Conservation (phyloP, 1,139 yeast species). For the Kurtzmaniella quercitrusa region DNA sequence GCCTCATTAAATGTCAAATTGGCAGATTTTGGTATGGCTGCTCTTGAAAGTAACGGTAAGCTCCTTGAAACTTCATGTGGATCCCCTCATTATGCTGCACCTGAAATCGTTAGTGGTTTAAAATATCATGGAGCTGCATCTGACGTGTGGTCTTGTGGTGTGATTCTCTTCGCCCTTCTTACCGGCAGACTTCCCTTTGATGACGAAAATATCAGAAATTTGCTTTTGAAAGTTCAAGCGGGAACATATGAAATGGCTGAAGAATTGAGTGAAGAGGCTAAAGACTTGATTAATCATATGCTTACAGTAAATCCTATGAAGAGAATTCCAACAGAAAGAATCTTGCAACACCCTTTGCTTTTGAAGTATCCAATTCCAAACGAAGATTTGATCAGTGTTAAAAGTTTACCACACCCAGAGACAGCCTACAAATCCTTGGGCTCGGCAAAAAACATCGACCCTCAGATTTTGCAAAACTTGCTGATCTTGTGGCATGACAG, state of each 20-base stretch:
- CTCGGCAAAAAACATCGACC: slow-evolving; percentile 50
- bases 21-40: slow-evolving; percentile 90
- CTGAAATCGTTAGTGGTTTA: slow-evolving; percentile 76
- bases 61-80: slow-evolving; percentile 79
- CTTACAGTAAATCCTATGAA: slow-evolving; percentile 73
- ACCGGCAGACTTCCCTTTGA: slow-evolving; percentile 82
- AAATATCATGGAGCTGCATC: slow-evolving; percentile 80
- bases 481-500: slow-evolving; percentile 75
- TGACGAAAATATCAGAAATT: slow-evolving; percentile 70
- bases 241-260: slow-evolving; percentile 73
- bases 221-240: slow-evolving; percentile 68
- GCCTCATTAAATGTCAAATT: slow-evolving; percentile 64
- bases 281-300: slow-evolving; percentile 67
- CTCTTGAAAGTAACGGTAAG: slow-evolving; percentile 68
- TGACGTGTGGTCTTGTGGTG: slow-evolving; percentile 87
- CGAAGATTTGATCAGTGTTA: slow-evolving; percentile 47
- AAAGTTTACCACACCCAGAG: slow-evolving; percentile 61
- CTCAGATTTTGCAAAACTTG: slow-evolving; percentile 61
- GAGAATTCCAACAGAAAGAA: slow-evolving; percentile 73
- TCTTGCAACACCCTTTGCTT: slow-evolving; percentile 73
- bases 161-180: slow-evolving; percentile 68
- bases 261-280: slow-evolving; percentile 61
- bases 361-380: slow-evolving; percentile 55
- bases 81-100: slow-evolving; percentile 85
- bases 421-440: slow-evolving; percentile 52